Base-by-base conservation (phyloP, 73 alveolate species). In the Paramecium octaurelia region DNA sequence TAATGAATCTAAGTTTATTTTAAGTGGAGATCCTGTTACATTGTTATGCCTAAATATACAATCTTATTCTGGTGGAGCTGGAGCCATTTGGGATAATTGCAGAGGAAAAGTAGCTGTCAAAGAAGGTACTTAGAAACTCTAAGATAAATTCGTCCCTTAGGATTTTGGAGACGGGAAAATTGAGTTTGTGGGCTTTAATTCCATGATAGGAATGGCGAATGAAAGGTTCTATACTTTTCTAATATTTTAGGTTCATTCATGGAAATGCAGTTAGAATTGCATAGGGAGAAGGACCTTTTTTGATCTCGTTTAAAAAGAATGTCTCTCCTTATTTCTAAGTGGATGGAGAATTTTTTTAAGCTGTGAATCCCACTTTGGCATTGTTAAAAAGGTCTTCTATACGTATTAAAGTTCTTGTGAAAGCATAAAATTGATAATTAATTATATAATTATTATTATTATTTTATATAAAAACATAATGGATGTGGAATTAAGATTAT, bases 61-160 rank as follows among this genome's bases (percentile, higher is more conserved):
- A 64, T 93, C 96, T 24, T 97, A 97, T 94, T 96, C 96, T 95
- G 99, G 99, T 1, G 99, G 99, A 23, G 90, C 97, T 6, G 88
- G 95, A 40, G 95, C 95, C 64, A 93, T 97, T 11, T 98, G 99
- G 99, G 92, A 86, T 14, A 75, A 93, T 44, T 94, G 97, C 21
- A 58, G 92, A 24, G 96, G 96, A 23, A 85, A 92, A 46, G 86
- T 83, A 1, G 92, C 92, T 6, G 95, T 93, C 4, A 71, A 88
- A 42, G 86, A 27, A 34, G 92, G 73, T 14, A 35, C 77, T 21
- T 93, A 95, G 44, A 92, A 69, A 50, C 57, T 70, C 16, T 40
- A 73, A 14, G 85, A 92, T 54, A 40, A 88, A 11, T 73, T 92
- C 23, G 44, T 80, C 12, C 58, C 68, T 8, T 34, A 91, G 38